Conservation (phyloP, 495 filamentous ascomycete species). For the Xylaria bambusicola region DNA sequence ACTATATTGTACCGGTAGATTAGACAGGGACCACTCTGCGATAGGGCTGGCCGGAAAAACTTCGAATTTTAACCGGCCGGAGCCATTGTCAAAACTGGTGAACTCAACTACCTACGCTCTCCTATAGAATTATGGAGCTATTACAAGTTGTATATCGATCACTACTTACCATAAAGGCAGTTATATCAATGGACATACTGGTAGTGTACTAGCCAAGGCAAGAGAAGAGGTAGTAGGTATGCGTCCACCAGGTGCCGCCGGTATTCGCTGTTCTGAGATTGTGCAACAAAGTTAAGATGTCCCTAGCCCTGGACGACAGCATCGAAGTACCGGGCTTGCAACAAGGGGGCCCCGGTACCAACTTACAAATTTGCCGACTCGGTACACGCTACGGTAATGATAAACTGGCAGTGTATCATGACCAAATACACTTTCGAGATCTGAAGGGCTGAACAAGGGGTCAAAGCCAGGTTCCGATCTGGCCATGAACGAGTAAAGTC, state of each 20-base stretch:
- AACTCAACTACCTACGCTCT: background rate
- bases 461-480: background rate
- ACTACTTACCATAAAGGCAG: background rate
- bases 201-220: too few species aligned
- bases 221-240: too few species aligned
- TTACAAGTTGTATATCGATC: background rate
- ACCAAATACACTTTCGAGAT: background rate
- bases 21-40: background rate
- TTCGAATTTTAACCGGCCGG: background rate
- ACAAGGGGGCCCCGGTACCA: background rate
- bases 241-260: too few species aligned
- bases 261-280: too few species aligned
- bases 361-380: background rate
- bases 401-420: background rate
- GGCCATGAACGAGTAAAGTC: too few species aligned
- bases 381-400: background rate
- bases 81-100: background rate
- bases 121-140: too few species aligned
- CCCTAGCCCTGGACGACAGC: too few species aligned
- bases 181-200: background rate
- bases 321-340: background rate
- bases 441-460: background rate
- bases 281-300: too few species aligned
- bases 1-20: background rate
- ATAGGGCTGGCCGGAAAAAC: conserved; percentile 4